Evolutionary conservation across 2,329 filamentous ascomycete genomes (phyloP).

Genomic region (Teratosphaeria pseudoeucalypti): DNA sequence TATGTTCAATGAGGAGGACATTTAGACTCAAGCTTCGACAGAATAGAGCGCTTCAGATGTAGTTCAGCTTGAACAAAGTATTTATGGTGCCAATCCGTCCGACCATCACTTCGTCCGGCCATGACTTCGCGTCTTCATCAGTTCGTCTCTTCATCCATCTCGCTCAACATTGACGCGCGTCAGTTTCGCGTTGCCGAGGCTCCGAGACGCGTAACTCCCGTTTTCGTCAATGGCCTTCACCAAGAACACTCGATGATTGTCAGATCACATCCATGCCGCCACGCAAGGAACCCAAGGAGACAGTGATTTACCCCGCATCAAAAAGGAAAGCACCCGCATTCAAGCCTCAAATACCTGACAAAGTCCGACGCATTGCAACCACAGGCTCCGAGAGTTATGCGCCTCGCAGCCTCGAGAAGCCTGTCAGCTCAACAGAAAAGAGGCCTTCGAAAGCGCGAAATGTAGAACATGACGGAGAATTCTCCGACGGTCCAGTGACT

Average conservation of each 20-base stretch:
- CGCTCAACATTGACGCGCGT: background rate
- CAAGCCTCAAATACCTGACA: constrained; percentile 22
- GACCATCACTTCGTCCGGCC: too few species aligned
- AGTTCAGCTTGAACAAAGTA: background rate
- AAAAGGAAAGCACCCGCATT: constrained; percentile 24
- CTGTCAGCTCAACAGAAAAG: background rate
- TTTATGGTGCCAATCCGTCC: background rate
- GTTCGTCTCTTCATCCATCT: too few species aligned
- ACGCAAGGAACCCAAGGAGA: constrained; percentile 23
- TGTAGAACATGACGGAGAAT: constrained; percentile 8
- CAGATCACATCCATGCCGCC: constrained; percentile 14
- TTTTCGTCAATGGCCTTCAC: background rate
- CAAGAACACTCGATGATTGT: too few species aligned
- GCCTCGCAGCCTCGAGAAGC: background rate
- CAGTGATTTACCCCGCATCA: constrained; percentile 23
- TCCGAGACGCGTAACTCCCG: background rate
- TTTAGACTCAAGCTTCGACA: background rate
- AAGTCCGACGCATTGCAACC: constrained; percentile 33
- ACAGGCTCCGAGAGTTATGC: constrained; percentile 26
- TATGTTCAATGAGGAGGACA: constrained; percentile 10
- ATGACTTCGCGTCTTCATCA: too few species aligned
- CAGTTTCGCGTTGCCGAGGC: background rate
- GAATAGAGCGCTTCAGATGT: background rate
- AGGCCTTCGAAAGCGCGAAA: background rate
- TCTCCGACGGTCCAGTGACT: constrained; percentile 9